These are phyloP conservation scores for Alternaria atra DNA, from an alignment of 2,329 filamentous ascomycete genomes.

Conservation along the genomic window DNA sequence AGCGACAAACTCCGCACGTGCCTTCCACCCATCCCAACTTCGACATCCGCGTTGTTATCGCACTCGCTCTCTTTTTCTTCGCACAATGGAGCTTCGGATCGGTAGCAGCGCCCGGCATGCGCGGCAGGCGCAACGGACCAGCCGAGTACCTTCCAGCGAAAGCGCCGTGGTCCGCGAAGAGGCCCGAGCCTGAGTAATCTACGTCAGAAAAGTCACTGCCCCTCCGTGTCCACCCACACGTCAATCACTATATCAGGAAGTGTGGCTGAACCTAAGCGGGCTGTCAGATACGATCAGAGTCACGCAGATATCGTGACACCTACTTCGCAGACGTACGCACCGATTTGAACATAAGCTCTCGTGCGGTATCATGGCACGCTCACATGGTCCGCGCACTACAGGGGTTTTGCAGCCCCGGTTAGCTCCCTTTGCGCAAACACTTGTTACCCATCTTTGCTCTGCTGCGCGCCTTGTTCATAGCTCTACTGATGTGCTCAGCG, in stretches of 20 bases:
- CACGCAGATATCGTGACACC: constrained; percentile 29
- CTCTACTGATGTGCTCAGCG: constrained; percentile 24
- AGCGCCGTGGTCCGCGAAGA: constrained; percentile 13
- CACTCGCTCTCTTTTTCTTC: constrained; percentile 2
- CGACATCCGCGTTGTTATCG: not conserved
- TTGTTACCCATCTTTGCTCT: constrained; percentile 15
- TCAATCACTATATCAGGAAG: constrained; percentile 34
- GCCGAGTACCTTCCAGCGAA: not conserved
- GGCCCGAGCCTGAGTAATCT: constrained; percentile 31
- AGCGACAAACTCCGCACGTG: not conserved
- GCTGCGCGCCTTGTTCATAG: constrained; percentile 14
- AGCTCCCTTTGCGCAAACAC: constrained; percentile 13
- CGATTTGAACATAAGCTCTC: constrained; percentile 20
- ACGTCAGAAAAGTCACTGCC: constrained; percentile 36
- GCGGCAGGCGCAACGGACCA: constrained; percentile 22
- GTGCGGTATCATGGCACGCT: constrained; percentile 23
- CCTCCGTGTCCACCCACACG: constrained; percentile 20
- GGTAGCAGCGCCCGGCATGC: constrained; percentile 13
- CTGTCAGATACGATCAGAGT: constrained; percentile 41
- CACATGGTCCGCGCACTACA: constrained; percentile 23
- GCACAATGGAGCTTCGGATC: constrained; percentile 1
- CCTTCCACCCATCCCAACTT: not conserved
- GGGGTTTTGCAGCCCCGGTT: constrained; percentile 16
- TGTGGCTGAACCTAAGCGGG: constrained; percentile 37
- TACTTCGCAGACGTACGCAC: constrained; percentile 28